Evolutionary conservation across 345 rosid species (phyloP), one percentile per base, ranked within the genome.

Genomic region (Brassica cretica): DNA sequence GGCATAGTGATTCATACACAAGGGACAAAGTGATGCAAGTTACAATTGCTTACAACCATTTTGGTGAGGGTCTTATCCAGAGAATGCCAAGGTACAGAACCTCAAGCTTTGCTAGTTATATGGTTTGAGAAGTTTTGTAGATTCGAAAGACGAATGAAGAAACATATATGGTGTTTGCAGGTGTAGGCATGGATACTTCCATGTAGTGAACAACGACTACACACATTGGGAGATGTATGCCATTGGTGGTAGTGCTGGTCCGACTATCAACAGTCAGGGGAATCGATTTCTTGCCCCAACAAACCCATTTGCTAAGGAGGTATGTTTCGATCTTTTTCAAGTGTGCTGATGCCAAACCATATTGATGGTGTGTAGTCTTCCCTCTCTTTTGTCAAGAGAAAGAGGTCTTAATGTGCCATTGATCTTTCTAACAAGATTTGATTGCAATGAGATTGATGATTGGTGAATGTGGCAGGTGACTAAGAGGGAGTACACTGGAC

Each of bases 151-250:
- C 8, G 11, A 46, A 0, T 19, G 5, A 14, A n/a, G 5, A 16
- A 73, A 24, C n/a, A n/a, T n/a, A 12, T 32, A 27, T 51, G 58
- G 25, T 71, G 0, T 5, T 81, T 83, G 78, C 86, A 95, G 99
- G 84, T 96, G 99, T 84, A 79, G 99, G 75, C 96, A 91, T 67
- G 99, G 99, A n/a, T 96, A 93, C 82, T 93, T 96, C 89, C 98
- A 96, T 75, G 96, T 96, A 58, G 97, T 96, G 27, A 96, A 96
- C 93, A 96, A 96, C 29, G 99, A 96, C 79, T 96, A 96, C 78
- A 93, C 99, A 3, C 98, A 95, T 68, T 96, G 99, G 99, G 94
- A 84, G 76, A 96, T 96, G 99, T 93, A 96, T 84, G 99, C 99
- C 5, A 93, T 95, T 30, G 98, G 99, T 70, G 99, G 99, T 70